Base-by-base conservation (phyloP, 805 yeast species). In the Candida alai region DNA sequence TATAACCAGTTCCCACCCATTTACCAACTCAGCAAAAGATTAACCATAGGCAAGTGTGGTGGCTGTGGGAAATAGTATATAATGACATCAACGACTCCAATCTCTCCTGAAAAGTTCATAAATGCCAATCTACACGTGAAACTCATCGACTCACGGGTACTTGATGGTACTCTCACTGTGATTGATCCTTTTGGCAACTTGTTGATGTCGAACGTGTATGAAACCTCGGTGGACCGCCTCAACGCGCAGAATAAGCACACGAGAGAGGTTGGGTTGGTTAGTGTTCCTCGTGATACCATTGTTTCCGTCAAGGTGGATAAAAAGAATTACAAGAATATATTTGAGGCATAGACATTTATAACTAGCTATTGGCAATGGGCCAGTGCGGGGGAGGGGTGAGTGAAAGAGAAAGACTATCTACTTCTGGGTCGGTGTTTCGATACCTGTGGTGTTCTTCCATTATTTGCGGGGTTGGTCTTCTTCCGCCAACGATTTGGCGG, bases 221-320 rank as follows among this genome's bases (percentile, higher is more conserved):
- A 66, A 37, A 54, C 52, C 10, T 52, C 64, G 1, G 34, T 24
- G 4, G 68, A 61, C 36, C 48, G 40, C 28, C 32, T 62, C 13
- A 42, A 54, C 29, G 32, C 42, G 2, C 30, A 41, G 4, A 41
- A 36, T 10, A n/a, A 31, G 11, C 65, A 58, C 35, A 33, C 39
- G 18, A 56, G 81, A 41, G 63, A 62, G 28, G 45, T 74, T 25
- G 81, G 80, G 0, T 49, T 75, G 7, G 77, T 76, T n/a, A 73
- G 80, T 43, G 65, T 76, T 3, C 79, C 78, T 1, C 54, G 60
- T 33, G 42, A 44, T 1, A 56, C 74, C 4, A 65, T 74, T 2
- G 32, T 37, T 2, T 48, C 51, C 14, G 49, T 61, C 2, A 49
- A 30, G 25, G 45, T 62, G 24, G 56, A 51, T 25, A 44, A 43